Base-by-base conservation (phyloP, 139 green algal species). In the Tetraselmis striata region DNA sequence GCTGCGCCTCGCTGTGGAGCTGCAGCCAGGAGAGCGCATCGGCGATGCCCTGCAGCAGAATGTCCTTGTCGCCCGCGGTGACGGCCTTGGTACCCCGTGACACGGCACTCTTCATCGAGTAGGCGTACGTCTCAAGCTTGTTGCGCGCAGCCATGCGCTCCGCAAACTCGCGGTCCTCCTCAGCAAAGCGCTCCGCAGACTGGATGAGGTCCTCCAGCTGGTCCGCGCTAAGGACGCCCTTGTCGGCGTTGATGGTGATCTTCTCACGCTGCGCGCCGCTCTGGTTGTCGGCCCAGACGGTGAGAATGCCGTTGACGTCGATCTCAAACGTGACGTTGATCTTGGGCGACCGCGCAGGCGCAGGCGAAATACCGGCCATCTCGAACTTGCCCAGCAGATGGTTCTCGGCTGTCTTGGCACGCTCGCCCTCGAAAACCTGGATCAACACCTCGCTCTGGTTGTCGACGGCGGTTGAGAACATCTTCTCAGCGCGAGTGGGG, bases 121-220 rank as follows among this genome's bases (percentile, higher is more conserved):
- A 97, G 80, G 85, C 88, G 79, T 93, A 96, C 11, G 91, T 94
- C 84, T 97, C 93, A 28, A 97, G 83, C 29, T 81, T 83, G 87
- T 97, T 96, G 32, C 92, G 86, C 5, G 93, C 90, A 82, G 95
- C 92, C 28, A 97, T 80, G 30, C 81, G 30, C 82, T 92, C 85
- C 80, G 90, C 88, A 1, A 90, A 79, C 75, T 87, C 86, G 31
- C 84, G 81, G 81, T 92, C 88, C 80, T 92, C 88, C 58, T 91
- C 88, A 32, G 87, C 87, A 78, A 92, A 92, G 79, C 91, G 87
- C 84, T 92, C 88, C 29, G 88, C 45, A 18, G 5, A 25, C 45
- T n/a, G 23, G 26, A 29, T 77, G 25, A 77, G 74, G 23, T 28
- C 26, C 74, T 28, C n/a, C 26, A 77, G 2, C 26, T 77, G 74